Base-by-base conservation (phyloP, 441 rosid species). In the Eutrema salsugineum region DNA sequence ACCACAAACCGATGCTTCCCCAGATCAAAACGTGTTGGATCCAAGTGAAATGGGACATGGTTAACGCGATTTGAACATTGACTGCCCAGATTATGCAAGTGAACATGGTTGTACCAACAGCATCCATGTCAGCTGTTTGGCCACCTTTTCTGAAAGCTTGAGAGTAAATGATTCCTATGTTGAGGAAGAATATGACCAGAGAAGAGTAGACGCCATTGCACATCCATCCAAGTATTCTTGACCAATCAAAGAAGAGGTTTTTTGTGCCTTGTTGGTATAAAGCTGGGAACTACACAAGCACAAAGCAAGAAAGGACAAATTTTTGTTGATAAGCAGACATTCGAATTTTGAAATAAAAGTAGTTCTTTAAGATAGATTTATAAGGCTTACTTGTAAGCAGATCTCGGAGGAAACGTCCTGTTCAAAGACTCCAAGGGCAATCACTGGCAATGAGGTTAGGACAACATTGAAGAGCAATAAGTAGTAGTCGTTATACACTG, bases 41-140 rank as follows among this genome's bases (percentile, higher is more conserved):
- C 99, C 99, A 94, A 58, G 99, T 91, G 83, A 90, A 94, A 82
- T 94, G 99, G 75, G 92, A 90, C 85, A 94, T 87, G 2, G 88
- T 90, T 35, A 94, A 90, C 0, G 97, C 97, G 15, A 94, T 94
- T 81, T 94, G 97, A 78, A 84, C 88, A 66, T 94, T 94, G 42
- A 91, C 97, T 8, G 88, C 88, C 85, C 95, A 90, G 28, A 94
- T 86, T 38, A 94, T 87, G 84, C 97, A 88, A 30, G 99, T 88
- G 85, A 91, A 91, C 95, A 91, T 94, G 2, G 97, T 84, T 1
- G 99, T 87, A 28, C 99, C 99, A 2, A 90, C 81, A 1, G 79
- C 83, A 11, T 89, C 83, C 97, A 94, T 90, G 78, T 94, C 97
- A 4, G 95, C 95, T 12, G 99, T 91, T 82, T 91, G 95, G 58